Conservation (phyloP, 2,329 filamentous ascomycete genomes). For the Aspergillus ibericus region DNA sequence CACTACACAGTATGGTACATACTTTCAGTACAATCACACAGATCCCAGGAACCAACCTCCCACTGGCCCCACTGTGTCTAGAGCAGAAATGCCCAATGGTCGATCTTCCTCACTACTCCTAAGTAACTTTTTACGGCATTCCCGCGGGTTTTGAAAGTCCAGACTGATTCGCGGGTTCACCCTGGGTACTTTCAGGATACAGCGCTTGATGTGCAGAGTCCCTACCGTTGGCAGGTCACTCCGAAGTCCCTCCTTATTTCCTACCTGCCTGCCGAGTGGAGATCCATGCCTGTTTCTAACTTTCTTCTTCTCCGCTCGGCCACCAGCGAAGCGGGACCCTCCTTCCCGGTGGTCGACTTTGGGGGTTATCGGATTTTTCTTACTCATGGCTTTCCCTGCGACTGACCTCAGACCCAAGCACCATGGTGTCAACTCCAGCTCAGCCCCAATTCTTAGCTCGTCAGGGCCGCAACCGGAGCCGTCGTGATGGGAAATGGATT, state of each 20-base stretch:
- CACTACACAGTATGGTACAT: no score
- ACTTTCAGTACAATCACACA: not conserved
- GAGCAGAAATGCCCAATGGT: not conserved
- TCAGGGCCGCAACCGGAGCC: constrained; percentile 15
- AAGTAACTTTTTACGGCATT: no score
- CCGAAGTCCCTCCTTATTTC: not conserved
- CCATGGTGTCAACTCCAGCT: constrained; percentile 7
- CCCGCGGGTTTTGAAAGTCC: no score
- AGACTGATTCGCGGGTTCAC: no score
- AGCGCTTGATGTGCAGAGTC: not conserved
- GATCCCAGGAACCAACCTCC: constrained; percentile 4
- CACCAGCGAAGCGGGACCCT: not conserved
- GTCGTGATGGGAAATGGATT: constrained; percentile 5
- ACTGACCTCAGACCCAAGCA: not conserved
- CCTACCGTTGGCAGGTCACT: not conserved
- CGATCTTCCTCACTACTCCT: not conserved
- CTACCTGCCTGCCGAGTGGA: constrained; percentile 9
- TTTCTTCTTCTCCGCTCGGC: not conserved
- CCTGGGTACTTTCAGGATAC: not conserved
- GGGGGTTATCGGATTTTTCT: not conserved
- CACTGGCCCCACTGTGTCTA: not conserved
- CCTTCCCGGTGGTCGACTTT: not conserved
- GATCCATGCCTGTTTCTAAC: constrained; percentile 4
- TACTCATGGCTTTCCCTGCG: not conserved
- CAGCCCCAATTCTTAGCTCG: not conserved